Conservation (phyloP, 768 basidiomycete genomes). For the Leccinum subtestaceum region DNA sequence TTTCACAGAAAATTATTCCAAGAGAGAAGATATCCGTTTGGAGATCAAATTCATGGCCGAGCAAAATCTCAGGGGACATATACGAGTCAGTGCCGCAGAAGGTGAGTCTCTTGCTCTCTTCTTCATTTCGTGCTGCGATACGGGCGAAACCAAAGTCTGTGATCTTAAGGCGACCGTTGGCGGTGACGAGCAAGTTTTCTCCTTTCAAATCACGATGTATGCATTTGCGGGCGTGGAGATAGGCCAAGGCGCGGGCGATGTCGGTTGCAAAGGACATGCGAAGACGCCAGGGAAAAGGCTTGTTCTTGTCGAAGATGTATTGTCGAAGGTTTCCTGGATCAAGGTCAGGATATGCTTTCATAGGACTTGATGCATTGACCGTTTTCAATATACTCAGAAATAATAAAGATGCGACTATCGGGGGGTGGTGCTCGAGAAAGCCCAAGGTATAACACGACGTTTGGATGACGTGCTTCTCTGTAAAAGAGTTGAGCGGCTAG, state of each 20-base stretch:
- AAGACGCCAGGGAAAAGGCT: slow-evolving; percentile 89
- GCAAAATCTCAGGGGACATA: slow-evolving; percentile 95
- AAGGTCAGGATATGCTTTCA: slow-evolving; percentile 3
- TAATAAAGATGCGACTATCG: slow-evolving; percentile 86
- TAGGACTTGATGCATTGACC: slow-evolving; percentile 35
- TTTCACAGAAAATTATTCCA: slow-evolving; percentile 91
- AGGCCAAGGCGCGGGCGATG: slow-evolving; percentile 91
- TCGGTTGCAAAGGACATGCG: slow-evolving; percentile 94
- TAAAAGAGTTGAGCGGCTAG: slow-evolving; percentile 3
- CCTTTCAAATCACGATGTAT: slow-evolving; percentile 93
- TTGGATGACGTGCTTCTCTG: slow-evolving; percentile 84
- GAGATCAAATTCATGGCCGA: slow-evolving; percentile 89
- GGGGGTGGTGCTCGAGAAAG: slow-evolving; percentile 75
- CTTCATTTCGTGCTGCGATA: slow-evolving; percentile 88
- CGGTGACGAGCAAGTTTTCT: slow-evolving; percentile 93
- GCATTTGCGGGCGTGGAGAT: slow-evolving; percentile 91
- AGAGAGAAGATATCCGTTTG: slow-evolving; percentile 94
- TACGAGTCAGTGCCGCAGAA: slow-evolving; percentile 92
- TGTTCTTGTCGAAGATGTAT: slow-evolving; percentile 83
- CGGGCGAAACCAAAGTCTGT: slow-evolving; percentile 99
- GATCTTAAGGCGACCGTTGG: slow-evolving; percentile 92
- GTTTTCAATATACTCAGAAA: slow-evolving; percentile 92
- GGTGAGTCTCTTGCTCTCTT: slow-evolving; percentile 81
- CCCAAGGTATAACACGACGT: slow-evolving; percentile 91
- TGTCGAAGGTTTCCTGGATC: slow-evolving; percentile 67